Evolutionary conservation across 441 rosid species (phyloP), one percentile per base, ranked within the genome.

Genomic region (Erodium texanum): DNA sequence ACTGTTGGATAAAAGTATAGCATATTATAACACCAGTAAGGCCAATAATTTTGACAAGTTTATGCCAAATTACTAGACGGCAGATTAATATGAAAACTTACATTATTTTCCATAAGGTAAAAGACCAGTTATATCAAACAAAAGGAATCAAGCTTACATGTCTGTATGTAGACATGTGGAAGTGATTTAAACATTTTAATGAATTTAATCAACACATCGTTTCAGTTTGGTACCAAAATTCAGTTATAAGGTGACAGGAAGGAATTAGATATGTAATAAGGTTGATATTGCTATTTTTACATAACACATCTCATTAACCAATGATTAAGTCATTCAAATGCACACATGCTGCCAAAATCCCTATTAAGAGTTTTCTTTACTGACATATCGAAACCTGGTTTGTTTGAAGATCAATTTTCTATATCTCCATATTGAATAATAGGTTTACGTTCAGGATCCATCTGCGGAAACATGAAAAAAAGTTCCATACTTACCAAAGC

Each of bases 401-500:
- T 3, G 29, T 20, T 22, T 22, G 63, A 3, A 58, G 24, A 22
- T 10, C 27, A 58, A 58, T 19, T 58, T 11, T 58, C 63, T 58
- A 58, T 22, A 58, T 11, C 29, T 58, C 63, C 8, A 22, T 4
- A 32, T 58, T 20, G 62, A 54, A 20, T 58, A 58, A 58, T 58
- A 20, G 23, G 24, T 58, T 58, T 20, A 58, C 24, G 62, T 19
- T 54, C 61, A 5, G 61, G 24, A 18, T 54, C 23, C 61, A 54
- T 54, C 11, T 8, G 2, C 9, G 62, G 24, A 20, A 56, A 22
- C 6, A 19, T 45, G 66, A 29, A 32, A 68, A 43, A 19, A 19
- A 63, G 65, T 58, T 32, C 54, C 59, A n/a, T 16, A 76, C 85
- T 23, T 82, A 89, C 93, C 99, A 70, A 89, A 83, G 52, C 97